Evolutionary conservation across 2,329 filamentous ascomycete genomes (phyloP).

Genomic region (Leptographium lundbergii): DNA sequence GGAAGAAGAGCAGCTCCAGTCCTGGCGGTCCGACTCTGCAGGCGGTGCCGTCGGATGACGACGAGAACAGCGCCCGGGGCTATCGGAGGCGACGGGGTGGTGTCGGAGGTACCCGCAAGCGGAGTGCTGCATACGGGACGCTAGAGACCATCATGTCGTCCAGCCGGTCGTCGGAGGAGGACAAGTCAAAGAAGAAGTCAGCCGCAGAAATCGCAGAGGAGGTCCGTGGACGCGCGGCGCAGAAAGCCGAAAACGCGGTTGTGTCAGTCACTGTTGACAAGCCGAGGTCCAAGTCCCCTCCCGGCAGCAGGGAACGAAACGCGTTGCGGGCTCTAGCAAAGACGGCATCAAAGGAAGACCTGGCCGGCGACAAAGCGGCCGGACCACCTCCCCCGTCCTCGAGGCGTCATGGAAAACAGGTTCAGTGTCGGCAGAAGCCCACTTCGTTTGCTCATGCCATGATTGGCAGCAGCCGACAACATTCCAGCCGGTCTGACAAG

Average conservation of each 20-base stretch:
- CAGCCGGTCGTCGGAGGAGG: constrained; percentile 51
- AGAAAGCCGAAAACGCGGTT: constrained; percentile 20
- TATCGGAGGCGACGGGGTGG: constrained; percentile 28
- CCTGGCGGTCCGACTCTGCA: constrained; percentile 42
- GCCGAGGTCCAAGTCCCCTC: not conserved
- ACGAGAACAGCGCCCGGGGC: constrained; percentile 24
- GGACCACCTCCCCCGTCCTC: not conserved
- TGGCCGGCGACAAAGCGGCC: not conserved
- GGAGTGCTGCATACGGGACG: constrained; percentile 46
- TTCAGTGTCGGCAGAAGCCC: constrained; percentile 7
- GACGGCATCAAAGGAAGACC: not conserved
- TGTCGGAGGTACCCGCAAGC: constrained; percentile 27
- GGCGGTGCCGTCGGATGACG: constrained; percentile 43
- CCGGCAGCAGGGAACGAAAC: not conserved
- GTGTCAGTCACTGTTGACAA: constrained; percentile 13
- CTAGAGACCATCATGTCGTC: constrained; percentile 56
- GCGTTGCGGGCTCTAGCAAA: not conserved
- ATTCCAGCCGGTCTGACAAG: constrained; percentile 6
- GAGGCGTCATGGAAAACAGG: not conserved
- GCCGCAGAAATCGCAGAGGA: constrained; percentile 43
- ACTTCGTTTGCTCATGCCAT: constrained; percentile 33
- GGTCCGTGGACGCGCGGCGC: constrained; percentile 33
- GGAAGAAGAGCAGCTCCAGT: constrained; percentile 14
- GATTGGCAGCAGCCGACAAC: constrained; percentile 27
- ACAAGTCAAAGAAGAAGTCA: constrained; percentile 45